phyloP scores from a whole-genome alignment of 2,329 filamentous ascomycete genomes.

The Aspergillus viridinutans region DNA sequence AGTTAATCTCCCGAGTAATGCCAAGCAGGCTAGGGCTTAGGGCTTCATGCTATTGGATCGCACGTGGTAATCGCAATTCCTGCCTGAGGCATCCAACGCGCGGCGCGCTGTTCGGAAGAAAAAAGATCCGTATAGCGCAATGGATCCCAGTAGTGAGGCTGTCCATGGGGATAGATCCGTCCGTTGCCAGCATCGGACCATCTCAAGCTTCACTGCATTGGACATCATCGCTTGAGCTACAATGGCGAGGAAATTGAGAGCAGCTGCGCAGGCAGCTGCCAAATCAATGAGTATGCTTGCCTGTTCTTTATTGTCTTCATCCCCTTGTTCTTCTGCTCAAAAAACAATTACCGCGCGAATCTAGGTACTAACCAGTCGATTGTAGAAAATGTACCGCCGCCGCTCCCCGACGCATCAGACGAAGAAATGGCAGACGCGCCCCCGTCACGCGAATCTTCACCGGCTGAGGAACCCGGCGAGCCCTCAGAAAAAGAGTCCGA shows the following conservation, averaged over 20 bases:
- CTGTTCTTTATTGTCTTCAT: background rate
- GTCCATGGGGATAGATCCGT: background rate
- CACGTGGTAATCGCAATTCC: background rate
- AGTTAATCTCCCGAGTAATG: background rate
- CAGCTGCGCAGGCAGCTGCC: slow-evolving; percentile 46
- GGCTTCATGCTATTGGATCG: background rate
- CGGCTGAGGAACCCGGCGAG: slow-evolving; percentile 32
- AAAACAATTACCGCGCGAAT: slow-evolving; percentile 9
- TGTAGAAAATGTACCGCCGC: slow-evolving; percentile 41
- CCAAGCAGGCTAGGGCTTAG: background rate
- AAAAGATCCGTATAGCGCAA: background rate
- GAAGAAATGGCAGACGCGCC: slow-evolving; percentile 42
- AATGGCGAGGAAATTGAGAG: slow-evolving; percentile 45
- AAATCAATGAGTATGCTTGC: slow-evolving; percentile 41
- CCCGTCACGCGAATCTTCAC: slow-evolving; percentile 29
- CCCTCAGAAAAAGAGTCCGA: slow-evolving; percentile 22
- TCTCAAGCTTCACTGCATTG: background rate
- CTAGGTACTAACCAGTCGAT: slow-evolving; percentile 10
- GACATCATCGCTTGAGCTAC: background rate
- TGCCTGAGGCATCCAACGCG: slow-evolving; percentile 1
- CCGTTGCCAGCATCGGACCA: background rate
- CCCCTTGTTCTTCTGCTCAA: background rate
- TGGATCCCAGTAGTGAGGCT: background rate
- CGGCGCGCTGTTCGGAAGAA: slow-evolving; percentile 10
- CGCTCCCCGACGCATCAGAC: slow-evolving; percentile 42